These are phyloP conservation scores for Colletotrichum tanaceti DNA, from an alignment of 2,329 filamentous ascomycete genomes.

Conservation along the genomic window DNA sequence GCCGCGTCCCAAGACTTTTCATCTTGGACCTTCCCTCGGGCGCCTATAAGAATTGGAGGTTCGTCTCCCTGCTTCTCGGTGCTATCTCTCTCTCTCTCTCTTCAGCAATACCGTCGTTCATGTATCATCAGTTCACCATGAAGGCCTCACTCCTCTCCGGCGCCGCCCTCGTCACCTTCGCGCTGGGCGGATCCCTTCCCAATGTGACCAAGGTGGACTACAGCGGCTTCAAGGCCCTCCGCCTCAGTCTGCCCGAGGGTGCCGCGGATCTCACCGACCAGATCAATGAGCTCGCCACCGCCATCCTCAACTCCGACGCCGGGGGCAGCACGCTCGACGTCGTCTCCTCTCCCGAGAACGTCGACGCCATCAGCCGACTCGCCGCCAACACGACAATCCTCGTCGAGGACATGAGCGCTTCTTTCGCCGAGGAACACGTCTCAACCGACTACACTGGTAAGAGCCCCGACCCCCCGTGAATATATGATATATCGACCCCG, in stretches of 20 bases:
- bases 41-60: conserved; percentile 14
- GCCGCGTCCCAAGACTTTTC: no score
- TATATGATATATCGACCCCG: no score
- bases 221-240: conserved; percentile 39
- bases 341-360: conserved; percentile 47
- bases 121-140: conserved; percentile 10
- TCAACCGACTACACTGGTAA: conserved; percentile 34
- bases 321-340: conserved; percentile 45
- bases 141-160: conserved; percentile 24
- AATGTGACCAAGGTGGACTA: conserved; percentile 34
- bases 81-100: background rate
- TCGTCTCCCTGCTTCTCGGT: background rate
- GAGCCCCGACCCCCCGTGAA: background rate
- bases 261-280: conserved; percentile 16
- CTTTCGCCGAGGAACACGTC: conserved; percentile 46
- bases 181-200: conserved; percentile 13
- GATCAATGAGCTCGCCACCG: conserved; percentile 32
- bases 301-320: conserved; percentile 21
- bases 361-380: conserved; percentile 47
- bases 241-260: conserved; percentile 26
- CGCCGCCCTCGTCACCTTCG: conserved; percentile 15
- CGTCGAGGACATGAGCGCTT: conserved; percentile 47
- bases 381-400: conserved; percentile 47
- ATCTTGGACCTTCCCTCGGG: no score
- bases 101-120: background rate